Percentiles rank a stretch among this genome's conserved stretches.
Conservation (phyloP, 805 yeast species). For the Trichomonascus vanleenenianus region DNA sequence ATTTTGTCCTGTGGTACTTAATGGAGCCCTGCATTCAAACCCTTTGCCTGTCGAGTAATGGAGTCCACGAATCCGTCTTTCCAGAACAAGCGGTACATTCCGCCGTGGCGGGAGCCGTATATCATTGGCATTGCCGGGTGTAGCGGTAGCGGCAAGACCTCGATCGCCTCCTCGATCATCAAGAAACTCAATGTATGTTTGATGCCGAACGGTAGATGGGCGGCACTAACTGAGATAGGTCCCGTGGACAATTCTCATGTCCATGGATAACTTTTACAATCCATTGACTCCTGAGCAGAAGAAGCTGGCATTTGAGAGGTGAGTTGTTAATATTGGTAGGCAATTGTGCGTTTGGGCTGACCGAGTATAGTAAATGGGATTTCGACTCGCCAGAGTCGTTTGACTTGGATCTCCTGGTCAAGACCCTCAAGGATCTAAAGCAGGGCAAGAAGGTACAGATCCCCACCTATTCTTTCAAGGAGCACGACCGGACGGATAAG, state of each 20-base stretch:
- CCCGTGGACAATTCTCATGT: constrained; percentile 89
- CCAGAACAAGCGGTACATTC: constrained; percentile 39
- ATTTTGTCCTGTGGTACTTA: too few relatives aligned
- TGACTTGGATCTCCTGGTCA: constrained; percentile 65
- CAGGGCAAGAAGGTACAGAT: constrained; percentile 59
- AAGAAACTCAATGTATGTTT: constrained; percentile 41
- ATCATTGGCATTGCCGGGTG: constrained; percentile 83
- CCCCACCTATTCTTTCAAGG: constrained; percentile 61
- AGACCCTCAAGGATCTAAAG: constrained; percentile 58
- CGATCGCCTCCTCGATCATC: constrained; percentile 78
- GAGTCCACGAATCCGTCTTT: constrained; percentile 6
- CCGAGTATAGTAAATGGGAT: constrained; percentile 57
- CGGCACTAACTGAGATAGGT: constrained; percentile 42
- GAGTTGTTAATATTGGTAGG: too few relatives aligned
- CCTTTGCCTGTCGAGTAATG: neutral
- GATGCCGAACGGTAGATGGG: too few relatives aligned
- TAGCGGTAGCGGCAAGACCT: constrained; percentile 89
- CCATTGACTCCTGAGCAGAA: constrained; percentile 61
- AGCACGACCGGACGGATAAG: constrained; percentile 55
- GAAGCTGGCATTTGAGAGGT: constrained; percentile 44
- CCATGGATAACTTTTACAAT: constrained; percentile 85
- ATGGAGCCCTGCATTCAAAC: too few relatives aligned
- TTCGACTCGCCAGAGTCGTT: constrained; percentile 83
- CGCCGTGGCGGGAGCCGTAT: constrained; percentile 87
- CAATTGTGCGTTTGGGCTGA: too few relatives aligned